A percentile compares a stretch with the other conserved stretches of the same genome.
Conservation (phyloP, 371 early-diverging fungal species). For the Funneliformis caledonium region DNA sequence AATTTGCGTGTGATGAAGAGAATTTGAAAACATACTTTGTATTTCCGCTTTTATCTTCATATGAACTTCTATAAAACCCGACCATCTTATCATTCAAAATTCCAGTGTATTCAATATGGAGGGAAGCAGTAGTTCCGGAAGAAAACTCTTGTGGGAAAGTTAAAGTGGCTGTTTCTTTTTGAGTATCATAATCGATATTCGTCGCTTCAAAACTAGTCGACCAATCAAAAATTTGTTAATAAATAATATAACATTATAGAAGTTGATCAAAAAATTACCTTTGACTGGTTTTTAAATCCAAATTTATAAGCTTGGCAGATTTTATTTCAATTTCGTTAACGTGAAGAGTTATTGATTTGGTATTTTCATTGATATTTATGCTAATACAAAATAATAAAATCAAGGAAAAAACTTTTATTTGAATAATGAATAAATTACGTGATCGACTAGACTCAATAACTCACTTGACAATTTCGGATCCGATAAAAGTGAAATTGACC, state of each 20-base stretch:
- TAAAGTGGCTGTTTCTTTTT: conserved; percentile 63
- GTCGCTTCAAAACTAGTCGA: not conserved
- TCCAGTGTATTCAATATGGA: conserved; percentile 71
- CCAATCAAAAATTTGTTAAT: not conserved
- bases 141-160: conserved; percentile 57
- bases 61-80: conserved; percentile 85
- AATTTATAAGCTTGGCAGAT: conserved; percentile 46
- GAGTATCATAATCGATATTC: conserved; percentile 49
- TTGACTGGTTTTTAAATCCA: conserved; percentile 1
- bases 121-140: conserved; percentile 52
- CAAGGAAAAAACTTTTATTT: no score
- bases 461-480: conserved; percentile 57
- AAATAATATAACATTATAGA: not conserved
- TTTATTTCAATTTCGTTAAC: conserved; percentile 56
- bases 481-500: conserved; percentile 67
- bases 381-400: conserved; percentile 33
- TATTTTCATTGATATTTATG: conserved; percentile 57
- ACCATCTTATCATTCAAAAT: conserved; percentile 80
- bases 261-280: not conserved
- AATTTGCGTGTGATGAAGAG: not conserved
- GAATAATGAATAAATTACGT: no score
- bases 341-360: conserved; percentile 63
- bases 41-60: conserved; percentile 65
- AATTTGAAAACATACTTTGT: conserved; percentile 48
- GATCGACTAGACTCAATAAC: not conserved